phyloP scores from a whole-genome alignment of 78 protist species.

The Polysphondylium violaceum region DNA sequence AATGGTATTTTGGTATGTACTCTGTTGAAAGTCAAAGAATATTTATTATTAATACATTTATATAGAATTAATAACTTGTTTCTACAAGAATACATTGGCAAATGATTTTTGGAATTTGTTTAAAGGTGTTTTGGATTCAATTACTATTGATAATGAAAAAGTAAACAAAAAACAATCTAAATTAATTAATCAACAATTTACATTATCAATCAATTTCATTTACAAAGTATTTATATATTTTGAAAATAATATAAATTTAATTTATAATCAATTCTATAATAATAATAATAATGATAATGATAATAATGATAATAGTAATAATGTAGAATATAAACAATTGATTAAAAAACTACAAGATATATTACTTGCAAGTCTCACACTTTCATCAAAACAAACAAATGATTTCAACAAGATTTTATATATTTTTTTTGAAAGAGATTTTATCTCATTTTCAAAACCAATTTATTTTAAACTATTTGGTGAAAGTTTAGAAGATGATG shows the following conservation, averaged over 20 bases:
- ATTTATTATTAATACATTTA: too few relatives aligned
- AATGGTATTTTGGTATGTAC: constrained; percentile 23
- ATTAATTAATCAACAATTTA: constrained; percentile 30
- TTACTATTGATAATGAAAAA: background rate
- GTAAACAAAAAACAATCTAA: background rate
- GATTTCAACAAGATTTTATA: constrained; percentile 22
- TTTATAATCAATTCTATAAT: background rate
- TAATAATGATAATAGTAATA: background rate
- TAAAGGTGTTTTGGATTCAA: background rate
- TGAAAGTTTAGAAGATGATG: background rate
- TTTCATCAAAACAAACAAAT: background rate
- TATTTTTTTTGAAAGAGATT: constrained; percentile 66
- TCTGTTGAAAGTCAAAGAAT: too few relatives aligned
- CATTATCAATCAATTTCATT: constrained; percentile 19
- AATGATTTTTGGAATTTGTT: constrained; percentile 23
- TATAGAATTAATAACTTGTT: constrained; percentile 1
- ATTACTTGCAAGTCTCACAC: constrained; percentile 21
- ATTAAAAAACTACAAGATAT: constrained; percentile 34
- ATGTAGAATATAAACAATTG: background rate
- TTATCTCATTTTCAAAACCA: constrained; percentile 59
- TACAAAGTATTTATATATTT: constrained; percentile 18
- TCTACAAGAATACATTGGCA: background rate
- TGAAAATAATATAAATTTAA: constrained; percentile 3
- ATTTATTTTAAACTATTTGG: background rate
- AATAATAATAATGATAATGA: background rate